phyloP scores from a whole-genome alignment of 441 rosid genomes.

The Euphorbia celastroides region DNA sequence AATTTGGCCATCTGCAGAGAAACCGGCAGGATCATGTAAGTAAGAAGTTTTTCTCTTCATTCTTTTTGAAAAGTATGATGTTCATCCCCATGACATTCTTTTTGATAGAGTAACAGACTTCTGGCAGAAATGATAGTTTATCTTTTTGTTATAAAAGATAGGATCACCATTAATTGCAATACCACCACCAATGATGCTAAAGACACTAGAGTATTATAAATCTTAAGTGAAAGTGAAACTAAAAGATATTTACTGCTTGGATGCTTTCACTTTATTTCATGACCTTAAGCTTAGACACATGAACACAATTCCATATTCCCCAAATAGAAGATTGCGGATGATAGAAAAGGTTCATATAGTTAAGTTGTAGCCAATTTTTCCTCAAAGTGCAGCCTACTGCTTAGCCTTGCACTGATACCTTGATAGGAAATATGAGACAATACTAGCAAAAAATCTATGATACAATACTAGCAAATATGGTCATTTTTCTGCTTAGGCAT shows the following conservation, averaged over 20 bases:
- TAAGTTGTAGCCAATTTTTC: not conserved
- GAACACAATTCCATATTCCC: not conserved
- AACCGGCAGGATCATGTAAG: constrained; percentile 97
- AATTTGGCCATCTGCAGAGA: constrained; percentile 59
- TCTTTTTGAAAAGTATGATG: not conserved
- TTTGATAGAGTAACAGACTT: not conserved
- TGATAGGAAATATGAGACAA: constrained; percentile 5
- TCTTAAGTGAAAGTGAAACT: not conserved
- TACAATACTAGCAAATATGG: not conserved
- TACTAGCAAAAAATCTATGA: not conserved
- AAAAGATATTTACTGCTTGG: not conserved
- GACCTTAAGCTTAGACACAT: not conserved
- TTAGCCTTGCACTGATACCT: not conserved
- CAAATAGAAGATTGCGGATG: not conserved
- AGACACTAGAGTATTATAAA: not conserved
- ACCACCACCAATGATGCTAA: not conserved
- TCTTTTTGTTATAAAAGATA: not conserved
- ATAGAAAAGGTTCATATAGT: not conserved
- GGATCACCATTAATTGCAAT: not conserved
- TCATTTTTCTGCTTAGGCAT: not conserved
- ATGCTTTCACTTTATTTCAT: not conserved
- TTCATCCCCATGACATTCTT: not conserved
- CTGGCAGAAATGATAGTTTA: not conserved
- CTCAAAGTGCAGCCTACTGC: not conserved
- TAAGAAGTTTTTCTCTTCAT: constrained; percentile 13